Base-by-base conservation (phyloP, 2,329 filamentous ascomycete species). In the Pleomassaria siparia region DNA sequence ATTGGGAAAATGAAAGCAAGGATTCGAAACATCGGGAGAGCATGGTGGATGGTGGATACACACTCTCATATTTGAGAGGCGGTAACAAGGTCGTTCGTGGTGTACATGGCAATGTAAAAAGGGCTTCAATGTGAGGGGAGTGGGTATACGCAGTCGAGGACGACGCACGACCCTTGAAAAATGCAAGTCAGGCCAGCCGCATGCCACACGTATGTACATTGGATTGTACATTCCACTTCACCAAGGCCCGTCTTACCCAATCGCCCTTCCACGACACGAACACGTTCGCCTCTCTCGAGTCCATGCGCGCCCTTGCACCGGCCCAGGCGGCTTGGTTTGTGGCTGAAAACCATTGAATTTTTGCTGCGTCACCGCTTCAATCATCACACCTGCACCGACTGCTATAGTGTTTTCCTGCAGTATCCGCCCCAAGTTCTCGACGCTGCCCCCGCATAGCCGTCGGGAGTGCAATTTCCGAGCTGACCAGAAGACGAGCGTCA, bases 171-270 rank as follows among this genome's bases (percentile, higher is more conserved):
- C n/a, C n/a, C n/a, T n/a, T n/a, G n/a, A n/a, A n/a, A n/a, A 40
- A 3, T 13, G 22, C 21, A 40, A 21, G 25, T 47, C n/a, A 49
- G 36, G 45, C 44, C 35, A 37, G 49, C 43, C 56, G 56, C 56
- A 58, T 58, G 37, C 51, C 54, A 41, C 35, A 36, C 40, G 37
- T n/a, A n/a, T n/a, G n/a, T 25, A 26, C 30, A 33, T 28, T 43
- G 45, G 49, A 51, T 47, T 53, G 29, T 42, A 44, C 20, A 30
- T 37, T 21, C 36, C 43, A 40, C 35, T 15, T 25, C 16, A 24
- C 16, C 37, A 41, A 46, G 32, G 42, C 35, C 30, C 51, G 43
- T 51, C 52, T 54, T 21, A 49, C 24, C 18, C 8, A 37, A 37
- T 24, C 18, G 35, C 35, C 18, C 8, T 21, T 37, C 18, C 35